Evolutionary conservation across 1,139 yeast species (phyloP), one percentile per base, ranked within the genome.

Genomic region (Pichia sp.): DNA sequence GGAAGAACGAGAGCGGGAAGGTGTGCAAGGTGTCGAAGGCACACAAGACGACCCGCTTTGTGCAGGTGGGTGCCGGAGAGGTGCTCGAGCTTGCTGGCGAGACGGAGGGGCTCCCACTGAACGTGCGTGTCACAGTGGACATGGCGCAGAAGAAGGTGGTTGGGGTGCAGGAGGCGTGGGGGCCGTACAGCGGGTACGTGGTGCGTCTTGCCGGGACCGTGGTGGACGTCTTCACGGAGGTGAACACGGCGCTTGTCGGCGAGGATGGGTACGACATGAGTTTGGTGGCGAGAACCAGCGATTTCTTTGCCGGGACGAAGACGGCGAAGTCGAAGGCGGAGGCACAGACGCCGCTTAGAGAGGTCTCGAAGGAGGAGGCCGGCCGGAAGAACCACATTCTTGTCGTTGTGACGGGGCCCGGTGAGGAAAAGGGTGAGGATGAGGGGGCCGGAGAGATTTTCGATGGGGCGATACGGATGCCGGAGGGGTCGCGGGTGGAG

Each of bases 81-180:
- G 41, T 38, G 41, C 17, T 38, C 20, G 17, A 38, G 41, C 17
- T 38, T 17, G 9, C 17, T 6, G 17, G 41, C 41, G 41, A 38
- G 41, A n/a, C 17, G 41, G 41, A 34, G 12, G 38, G 14, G 41
- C 41, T 89, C 1, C 96, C 96, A 1, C 79, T 82, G 0, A 84
- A 87, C 63, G 88, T 87, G 6, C 73, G 96, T 61, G 96, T 91
- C 6, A 88, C 96, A 0, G 90, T 91, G 1, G 91, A 91, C 64
- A 64, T 81, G 34, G 75, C 80, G 53, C 79, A 79, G 34, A 78
- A 77, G 55, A 79, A 78, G 55, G 80, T 89, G 7, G 95, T 88
- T 0, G 80, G 92, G 1, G 91, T 95, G 4, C 62, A 73, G 17
- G 82, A 80, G 51, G 96, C 95, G 0, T 89, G 88, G 65, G 88